Evolutionary conservation across 768 basidiomycete species (phyloP).

Genomic region (Boletus vinaceobasis): DNA sequence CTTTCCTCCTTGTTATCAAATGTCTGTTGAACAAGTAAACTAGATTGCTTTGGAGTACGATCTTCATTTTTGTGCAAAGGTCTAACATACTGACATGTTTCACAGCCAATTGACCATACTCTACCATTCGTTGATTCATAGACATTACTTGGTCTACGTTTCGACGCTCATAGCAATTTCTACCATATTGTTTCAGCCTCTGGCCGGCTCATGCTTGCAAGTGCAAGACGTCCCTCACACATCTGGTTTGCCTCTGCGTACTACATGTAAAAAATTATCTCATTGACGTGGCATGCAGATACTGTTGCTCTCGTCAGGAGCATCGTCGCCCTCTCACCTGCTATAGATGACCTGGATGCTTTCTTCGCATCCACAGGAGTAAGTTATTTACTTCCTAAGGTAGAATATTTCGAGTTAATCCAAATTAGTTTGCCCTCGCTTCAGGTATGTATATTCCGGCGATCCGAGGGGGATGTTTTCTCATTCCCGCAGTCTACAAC

Average conservation of each 20-base stretch:
- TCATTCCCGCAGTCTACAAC: slow-evolving; percentile 29
- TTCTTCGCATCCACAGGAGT: slow-evolving; percentile 63
- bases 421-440: slow-evolving; percentile 34
- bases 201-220: slow-evolving; percentile 43
- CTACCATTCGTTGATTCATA: slow-evolving; percentile 46
- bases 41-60: slow-evolving; percentile 46
- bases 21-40: not conserved
- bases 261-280: slow-evolving; percentile 6
- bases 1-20: not conserved
- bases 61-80: not conserved
- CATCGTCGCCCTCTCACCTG: slow-evolving; percentile 43
- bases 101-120: slow-evolving; percentile 43
- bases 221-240: slow-evolving; percentile 19
- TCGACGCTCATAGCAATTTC: slow-evolving; percentile 48
- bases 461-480: not conserved
- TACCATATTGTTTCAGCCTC: slow-evolving; percentile 52
- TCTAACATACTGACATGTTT: slow-evolving; percentile 2
- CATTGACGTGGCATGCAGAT: slow-evolving; percentile 25
- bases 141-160: slow-evolving; percentile 51
- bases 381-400: slow-evolving; percentile 15
- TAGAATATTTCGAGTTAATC: not conserved
- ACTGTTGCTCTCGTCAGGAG: slow-evolving; percentile 39
- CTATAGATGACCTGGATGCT: slow-evolving; percentile 42
- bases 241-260: slow-evolving; percentile 2
- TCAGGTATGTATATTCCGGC: slow-evolving; percentile 17